Base-by-base conservation (phyloP, 1,284 basidiomycete genomes). In the Porogramme epimiltina region DNA sequence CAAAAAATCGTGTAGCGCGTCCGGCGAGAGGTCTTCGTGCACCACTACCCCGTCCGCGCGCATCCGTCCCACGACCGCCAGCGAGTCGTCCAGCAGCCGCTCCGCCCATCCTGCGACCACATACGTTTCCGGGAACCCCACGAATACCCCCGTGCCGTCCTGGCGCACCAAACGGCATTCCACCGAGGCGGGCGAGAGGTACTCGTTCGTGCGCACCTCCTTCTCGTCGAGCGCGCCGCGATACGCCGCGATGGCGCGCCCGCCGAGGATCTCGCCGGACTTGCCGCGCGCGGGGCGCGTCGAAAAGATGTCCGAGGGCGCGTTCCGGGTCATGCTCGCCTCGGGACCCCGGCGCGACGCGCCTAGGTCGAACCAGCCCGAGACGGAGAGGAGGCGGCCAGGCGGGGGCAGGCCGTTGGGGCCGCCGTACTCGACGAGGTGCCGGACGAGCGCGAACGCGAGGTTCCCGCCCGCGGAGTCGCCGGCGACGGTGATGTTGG, bases 401-500 rank as follows among this genome's bases (percentile, higher is more conserved):
- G 85, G 82, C 26, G 74, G 70, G 11, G 62, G 62, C 1, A 57
- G 41, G 28, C 28, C 28, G 3, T n/a, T n/a, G 42, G 38, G 20
- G 77, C 73, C 59, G 3, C 58, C 52, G 45, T 64, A 59, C 31
- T 71, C 64, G 20, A 62, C 22, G 24, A 72, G 61, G 55, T 82
- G 81, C 8, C 78, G 75, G 6, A 69, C 71, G 28, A 83, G 69
- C 0, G 85, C 84, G 16, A 84, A 70, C 0, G 81, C 83, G n/a
- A 90, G 74, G 63, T 89, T 88, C 11, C 49, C 44, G 2, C 89
- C 89, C 0, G 87, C 87, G n/a, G 82, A 85, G 64, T 91, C 87
- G 1, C 88, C 88, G n/a, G 72, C 74, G 19, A 91, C 44, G 39
- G 87, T 72, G 56, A 91, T 82, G 58, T 81, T 73, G 13, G 65